phyloP scores from a whole-genome alignment of 2,329 filamentous ascomycete species.

The Emergomyces pasteurianus region DNA sequence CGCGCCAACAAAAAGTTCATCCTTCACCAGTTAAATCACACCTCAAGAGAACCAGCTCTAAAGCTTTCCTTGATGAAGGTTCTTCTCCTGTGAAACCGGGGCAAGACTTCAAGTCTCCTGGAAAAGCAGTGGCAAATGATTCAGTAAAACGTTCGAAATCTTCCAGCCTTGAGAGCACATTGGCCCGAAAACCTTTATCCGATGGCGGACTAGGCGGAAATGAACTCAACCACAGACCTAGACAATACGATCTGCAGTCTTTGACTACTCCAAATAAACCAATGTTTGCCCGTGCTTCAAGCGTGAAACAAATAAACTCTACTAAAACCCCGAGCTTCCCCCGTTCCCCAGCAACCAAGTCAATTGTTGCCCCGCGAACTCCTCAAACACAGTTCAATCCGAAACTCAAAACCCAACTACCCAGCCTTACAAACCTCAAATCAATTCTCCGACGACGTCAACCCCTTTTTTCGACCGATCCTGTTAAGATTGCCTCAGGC shows the following conservation, averaged over 20 bases:
- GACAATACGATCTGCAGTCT: slow-evolving; percentile 38
- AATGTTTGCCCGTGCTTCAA: slow-evolving; percentile 51
- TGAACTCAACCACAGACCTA: slow-evolving; percentile 25
- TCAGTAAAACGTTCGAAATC: slow-evolving; percentile 62
- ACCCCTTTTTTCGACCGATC: slow-evolving; percentile 48
- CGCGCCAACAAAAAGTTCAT: slow-evolving; percentile 32
- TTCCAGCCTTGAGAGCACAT: slow-evolving; percentile 55
- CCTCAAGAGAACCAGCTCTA: slow-evolving; percentile 44
- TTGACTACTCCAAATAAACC: slow-evolving; percentile 70
- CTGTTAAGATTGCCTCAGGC: slow-evolving; percentile 46
- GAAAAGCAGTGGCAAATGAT: slow-evolving; percentile 23
- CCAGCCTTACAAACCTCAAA: slow-evolving; percentile 44
- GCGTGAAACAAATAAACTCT: slow-evolving; percentile 42
- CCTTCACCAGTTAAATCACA: slow-evolving; percentile 26
- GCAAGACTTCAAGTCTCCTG: neutral
- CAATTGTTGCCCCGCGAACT: slow-evolving; percentile 33
- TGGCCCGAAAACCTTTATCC: slow-evolving; percentile 40
- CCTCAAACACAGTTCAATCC: slow-evolving; percentile 37
- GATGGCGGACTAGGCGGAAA: slow-evolving; percentile 14
- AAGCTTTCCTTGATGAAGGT: slow-evolving; percentile 53
- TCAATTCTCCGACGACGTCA: slow-evolving; percentile 52
- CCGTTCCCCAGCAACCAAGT: slow-evolving; percentile 42
- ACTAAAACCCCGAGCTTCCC: slow-evolving; percentile 44
- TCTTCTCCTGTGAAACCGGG: slow-evolving; percentile 23
- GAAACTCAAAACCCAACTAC: slow-evolving; percentile 32